Evolutionary conservation across 352 stramenopile genomes (phyloP), one percentile per base, ranked within the genome.

Genomic region (Globisporangium perplexum): DNA sequence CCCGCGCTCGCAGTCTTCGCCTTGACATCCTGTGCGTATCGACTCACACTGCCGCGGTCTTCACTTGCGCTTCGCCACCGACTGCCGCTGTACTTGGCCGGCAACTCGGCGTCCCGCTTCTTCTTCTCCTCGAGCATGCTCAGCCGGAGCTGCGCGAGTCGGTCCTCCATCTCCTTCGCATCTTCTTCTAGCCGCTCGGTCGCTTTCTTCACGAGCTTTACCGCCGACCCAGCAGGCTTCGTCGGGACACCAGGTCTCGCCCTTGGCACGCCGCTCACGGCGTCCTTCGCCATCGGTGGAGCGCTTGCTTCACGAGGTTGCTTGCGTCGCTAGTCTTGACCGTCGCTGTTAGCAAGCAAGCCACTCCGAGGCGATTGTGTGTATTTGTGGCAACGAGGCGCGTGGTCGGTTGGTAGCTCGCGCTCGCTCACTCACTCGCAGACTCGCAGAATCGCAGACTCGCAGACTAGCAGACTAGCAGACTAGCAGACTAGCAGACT

Each of bases 31-130:
- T 73, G 68, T 0, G 77, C 82, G 44, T 93, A 93, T 15, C 77
- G 73, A 43, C 79, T 71, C 44, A 93, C 69, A 52, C 73, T 93
- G 1, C 82, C 82, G 48, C 83, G 75, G 28, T 79, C 72, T 62
- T 90, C 77, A 31, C 83, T 73, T 1, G 82, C 82, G 47, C 82
- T 93, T 3, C 82, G 75, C 82, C 82, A 93, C 20, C 82, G 69
- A 38, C 69, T 88, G 6, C 82, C 82, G 26, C 66, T 70, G 24
- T 89, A 77, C 53, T 90, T 90, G 14, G 67, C 54, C 0, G 78
- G 75, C 1, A 75, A 54, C 22, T 85, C 66, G 30, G 62, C 63
- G 30, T 89, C 73, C 17, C 79, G 64, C 42, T 73, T 77, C 48
- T 83, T 59, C 50, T 88, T 86, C 46, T 93, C 77, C 48, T 89